phyloP scores from a whole-genome alignment of 345 rosid genomes.

The Eucalyptus camaldulensis region DNA sequence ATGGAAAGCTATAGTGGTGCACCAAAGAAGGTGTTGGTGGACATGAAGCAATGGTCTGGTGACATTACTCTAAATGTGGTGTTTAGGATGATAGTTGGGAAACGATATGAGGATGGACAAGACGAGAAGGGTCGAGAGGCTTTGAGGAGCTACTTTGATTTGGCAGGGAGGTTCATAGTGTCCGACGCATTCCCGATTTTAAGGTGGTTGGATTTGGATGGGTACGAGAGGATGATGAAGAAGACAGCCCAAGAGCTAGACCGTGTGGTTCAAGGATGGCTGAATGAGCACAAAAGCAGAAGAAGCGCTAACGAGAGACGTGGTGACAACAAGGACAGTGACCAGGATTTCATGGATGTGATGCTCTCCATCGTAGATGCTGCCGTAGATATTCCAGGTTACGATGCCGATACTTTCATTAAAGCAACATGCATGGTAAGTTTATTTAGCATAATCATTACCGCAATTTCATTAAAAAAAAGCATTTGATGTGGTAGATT shows the following conservation, averaged over 20 bases:
- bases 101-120: background rate
- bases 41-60: conserved; percentile 18
- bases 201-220: conserved; percentile 20
- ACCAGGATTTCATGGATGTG: conserved; percentile 13
- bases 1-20: background rate
- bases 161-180: background rate
- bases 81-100: conserved; percentile 9
- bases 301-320: background rate
- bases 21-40: background rate
- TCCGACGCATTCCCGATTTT: conserved; percentile 19
- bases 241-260: conserved; percentile 4
- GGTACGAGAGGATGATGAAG: conserved; percentile 13
- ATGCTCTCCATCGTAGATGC: conserved; percentile 3
- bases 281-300: conserved; percentile 3
- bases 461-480: background rate
- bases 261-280: conserved; percentile 1
- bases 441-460: background rate
- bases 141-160: background rate
- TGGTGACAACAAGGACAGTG: background rate
- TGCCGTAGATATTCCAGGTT: background rate
- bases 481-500: background rate
- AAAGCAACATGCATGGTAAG: conserved; percentile 14
- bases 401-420: conserved; percentile 9
- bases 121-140: background rate
- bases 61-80: conserved; percentile 12